A percentile compares a stretch with the other conserved stretches of the same genome.
Conservation (phyloP, 768 basidiomycete genomes). For the Tricholoma furcatifolium region DNA sequence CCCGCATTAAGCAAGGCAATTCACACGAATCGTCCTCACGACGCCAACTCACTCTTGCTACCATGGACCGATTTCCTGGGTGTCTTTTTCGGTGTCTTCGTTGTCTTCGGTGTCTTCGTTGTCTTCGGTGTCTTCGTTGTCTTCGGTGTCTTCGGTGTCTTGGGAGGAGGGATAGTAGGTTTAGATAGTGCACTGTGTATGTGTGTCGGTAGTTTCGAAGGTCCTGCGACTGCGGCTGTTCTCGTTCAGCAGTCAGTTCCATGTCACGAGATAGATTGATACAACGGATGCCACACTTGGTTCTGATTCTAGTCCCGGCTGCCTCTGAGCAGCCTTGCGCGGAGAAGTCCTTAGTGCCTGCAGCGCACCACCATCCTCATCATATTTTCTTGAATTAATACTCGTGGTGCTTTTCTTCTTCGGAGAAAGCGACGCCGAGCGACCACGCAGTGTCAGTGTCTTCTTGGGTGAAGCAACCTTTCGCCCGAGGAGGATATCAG, state of each 20-base stretch:
- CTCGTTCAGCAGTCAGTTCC: neutral
- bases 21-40: no score
- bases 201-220: neutral
- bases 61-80: no score
- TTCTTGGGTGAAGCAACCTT: slow-evolving; percentile 43
- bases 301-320: neutral
- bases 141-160: no score
- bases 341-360: slow-evolving; percentile 14
- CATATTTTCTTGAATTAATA: neutral
- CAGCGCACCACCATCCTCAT: neutral
- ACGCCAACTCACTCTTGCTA: no score
- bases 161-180: neutral
- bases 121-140: no score
- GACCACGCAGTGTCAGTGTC: slow-evolving; percentile 9
- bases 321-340: slow-evolving; percentile 8
- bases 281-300: slow-evolving; percentile 7
- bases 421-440: slow-evolving; percentile 32
- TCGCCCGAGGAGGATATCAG: slow-evolving; percentile 20
- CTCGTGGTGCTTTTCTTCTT: slow-evolving; percentile 14
- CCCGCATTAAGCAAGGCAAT: no score
- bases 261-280: no score
- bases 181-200: neutral
- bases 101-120: no score
- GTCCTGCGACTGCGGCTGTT: slow-evolving; percentile 3
- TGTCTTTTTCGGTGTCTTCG: no score